Conservation (phyloP, 306 rosid genomes). For the Comarum palustre region DNA sequence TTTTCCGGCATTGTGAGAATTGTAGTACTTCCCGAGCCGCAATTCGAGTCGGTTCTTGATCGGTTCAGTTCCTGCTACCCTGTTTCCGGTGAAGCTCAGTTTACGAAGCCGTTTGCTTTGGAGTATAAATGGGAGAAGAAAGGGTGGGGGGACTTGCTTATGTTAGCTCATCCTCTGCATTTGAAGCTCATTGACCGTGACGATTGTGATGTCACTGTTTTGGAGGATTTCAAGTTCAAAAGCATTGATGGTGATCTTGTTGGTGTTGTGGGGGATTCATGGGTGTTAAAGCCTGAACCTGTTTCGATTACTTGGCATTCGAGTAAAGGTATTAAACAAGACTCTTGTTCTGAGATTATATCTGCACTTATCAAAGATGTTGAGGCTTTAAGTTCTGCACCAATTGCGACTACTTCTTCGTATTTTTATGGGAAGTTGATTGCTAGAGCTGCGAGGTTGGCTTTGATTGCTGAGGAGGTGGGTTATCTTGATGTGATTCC, state of each 20-base stretch:
- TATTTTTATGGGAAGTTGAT: slow-evolving; percentile 72
- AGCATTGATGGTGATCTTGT: slow-evolving; percentile 92
- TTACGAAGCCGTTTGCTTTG: slow-evolving; percentile 52
- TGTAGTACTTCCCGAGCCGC: slow-evolving; percentile 44
- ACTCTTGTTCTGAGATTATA: slow-evolving; percentile 40
- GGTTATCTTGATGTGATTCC: slow-evolving; percentile 53
- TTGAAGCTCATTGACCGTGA: slow-evolving; percentile 38
- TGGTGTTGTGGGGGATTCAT: slow-evolving; percentile 76
- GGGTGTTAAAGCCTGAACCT: slow-evolving; percentile 57
- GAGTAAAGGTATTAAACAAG: slow-evolving; percentile 47
- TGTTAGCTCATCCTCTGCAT: slow-evolving; percentile 90
- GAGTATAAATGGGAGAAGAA: slow-evolving; percentile 78
- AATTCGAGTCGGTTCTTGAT: slow-evolving; percentile 46
- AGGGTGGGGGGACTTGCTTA: slow-evolving; percentile 63
- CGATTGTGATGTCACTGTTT: slow-evolving; percentile 34
- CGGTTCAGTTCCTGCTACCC: slow-evolving; percentile 64
- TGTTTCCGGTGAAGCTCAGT: slow-evolving; percentile 56
- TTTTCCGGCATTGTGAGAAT: slow-evolving; percentile 69
- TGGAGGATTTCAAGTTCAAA: slow-evolving; percentile 54
- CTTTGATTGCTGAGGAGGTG: slow-evolving; percentile 85
- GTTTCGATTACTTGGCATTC: slow-evolving; percentile 80
- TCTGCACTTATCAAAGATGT: slow-evolving; percentile 58
- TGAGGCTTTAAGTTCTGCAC: slow-evolving; percentile 38
- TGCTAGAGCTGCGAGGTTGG: slow-evolving; percentile 85
- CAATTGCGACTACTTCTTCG: slow-evolving; percentile 33